Conservation (phyloP, 116 monocot genomes). For the Zostera marina region DNA sequence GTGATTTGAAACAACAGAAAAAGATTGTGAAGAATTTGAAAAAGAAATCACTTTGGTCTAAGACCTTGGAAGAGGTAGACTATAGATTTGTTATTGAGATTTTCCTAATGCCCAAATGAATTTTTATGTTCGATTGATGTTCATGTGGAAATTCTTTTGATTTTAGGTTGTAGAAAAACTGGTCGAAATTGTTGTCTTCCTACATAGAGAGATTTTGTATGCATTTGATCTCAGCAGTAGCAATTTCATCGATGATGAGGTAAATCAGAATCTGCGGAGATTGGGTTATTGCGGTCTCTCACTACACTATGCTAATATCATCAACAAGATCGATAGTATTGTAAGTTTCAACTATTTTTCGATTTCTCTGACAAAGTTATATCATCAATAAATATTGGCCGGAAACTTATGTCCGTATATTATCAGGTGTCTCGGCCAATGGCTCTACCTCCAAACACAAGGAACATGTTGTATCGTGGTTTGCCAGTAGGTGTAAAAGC, state of each 20-base stretch:
- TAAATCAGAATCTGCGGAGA: slow-evolving; percentile 14
- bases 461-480: slow-evolving; percentile 54
- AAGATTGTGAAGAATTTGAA: slow-evolving; percentile 64
- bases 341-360: slow-evolving; percentile 25
- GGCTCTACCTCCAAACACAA: slow-evolving; percentile 59
- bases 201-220: slow-evolving; percentile 37
- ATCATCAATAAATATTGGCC: no score
- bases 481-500: slow-evolving; percentile 49
- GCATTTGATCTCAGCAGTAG: slow-evolving; percentile 34
- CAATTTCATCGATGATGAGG: neutral
- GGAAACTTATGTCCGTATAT: no score
- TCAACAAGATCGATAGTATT: slow-evolving; percentile 68
- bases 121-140: neutral
- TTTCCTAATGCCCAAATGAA: neutral
- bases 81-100: neutral
- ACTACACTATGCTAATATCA: slow-evolving; percentile 81
- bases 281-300: slow-evolving; percentile 66
- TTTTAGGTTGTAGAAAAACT: slow-evolving; percentile 71
- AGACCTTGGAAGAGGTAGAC: slow-evolving; percentile 68
- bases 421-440: slow-evolving; percentile 48
- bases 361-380: no score
- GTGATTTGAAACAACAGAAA: slow-evolving; percentile 66
- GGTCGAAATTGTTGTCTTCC: slow-evolving; percentile 48
- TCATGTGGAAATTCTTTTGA: neutral
- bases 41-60: slow-evolving; percentile 82